Percentiles rank a stretch among this genome's conserved stretches.
These are phyloP conservation scores for Calophaca sinica DNA, from an alignment of 306 rosid species.

Conservation along the genomic window DNA sequence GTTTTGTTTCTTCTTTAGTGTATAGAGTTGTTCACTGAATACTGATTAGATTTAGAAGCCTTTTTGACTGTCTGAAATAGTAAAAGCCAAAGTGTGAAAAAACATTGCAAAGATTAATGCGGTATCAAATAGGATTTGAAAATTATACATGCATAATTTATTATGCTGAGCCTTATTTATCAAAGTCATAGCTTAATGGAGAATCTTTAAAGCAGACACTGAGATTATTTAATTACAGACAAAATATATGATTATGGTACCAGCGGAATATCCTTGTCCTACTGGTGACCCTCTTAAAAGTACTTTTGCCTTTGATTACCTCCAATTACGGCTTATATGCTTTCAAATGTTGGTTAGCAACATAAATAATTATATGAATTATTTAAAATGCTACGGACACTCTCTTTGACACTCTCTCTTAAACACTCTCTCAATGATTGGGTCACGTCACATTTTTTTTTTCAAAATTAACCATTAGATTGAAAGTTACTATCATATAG, in stretches of 20 bases:
- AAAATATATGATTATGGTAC: conserved; percentile 4
- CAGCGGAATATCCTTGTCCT: conserved; percentile 21
- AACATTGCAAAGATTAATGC: conserved; percentile 9
- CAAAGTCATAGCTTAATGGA: neutral
- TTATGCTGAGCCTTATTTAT: neutral
- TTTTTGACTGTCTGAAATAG: conserved; percentile 27
- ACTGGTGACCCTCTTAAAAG: neutral
- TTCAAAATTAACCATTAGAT: no score
- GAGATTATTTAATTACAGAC: neutral
- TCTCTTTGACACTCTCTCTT: no score
- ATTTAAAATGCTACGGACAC: no score
- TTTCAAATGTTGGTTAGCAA: neutral
- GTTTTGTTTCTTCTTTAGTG: neutral
- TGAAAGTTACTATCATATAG: no score
- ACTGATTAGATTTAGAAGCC: neutral
- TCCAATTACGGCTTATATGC: neutral
- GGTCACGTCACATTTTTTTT: no score
- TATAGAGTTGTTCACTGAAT: neutral
- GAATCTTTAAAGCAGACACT: conserved; percentile 26
- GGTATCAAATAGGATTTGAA: conserved; percentile 5
- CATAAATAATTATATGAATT: neutral
- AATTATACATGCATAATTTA: neutral
- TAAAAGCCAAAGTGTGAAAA: conserved; percentile 26
- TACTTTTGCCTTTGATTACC: conserved; percentile 21
- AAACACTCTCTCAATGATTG: no score